A percentile compares a stretch with the other conserved stretches of the same genome.
These are phyloP conservation scores for Kodamaea fungicola DNA, from an alignment of 1,139 yeast genomes.

Conservation along the genomic window DNA sequence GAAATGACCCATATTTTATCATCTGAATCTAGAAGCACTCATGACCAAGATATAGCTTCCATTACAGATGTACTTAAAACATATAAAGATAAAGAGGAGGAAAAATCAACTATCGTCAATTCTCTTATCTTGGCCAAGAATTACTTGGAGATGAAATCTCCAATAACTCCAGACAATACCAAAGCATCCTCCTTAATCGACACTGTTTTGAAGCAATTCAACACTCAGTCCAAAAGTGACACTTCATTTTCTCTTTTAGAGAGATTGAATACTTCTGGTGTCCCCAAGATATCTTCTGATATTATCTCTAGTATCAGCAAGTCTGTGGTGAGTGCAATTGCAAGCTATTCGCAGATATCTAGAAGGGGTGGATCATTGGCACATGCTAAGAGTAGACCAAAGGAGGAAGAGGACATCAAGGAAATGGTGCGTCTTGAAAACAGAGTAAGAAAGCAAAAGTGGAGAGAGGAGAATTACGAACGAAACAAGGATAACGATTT, in stretches of 20 bases:
- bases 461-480: conserved; percentile 83
- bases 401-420: conserved; percentile 37
- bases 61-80: conserved; percentile 22
- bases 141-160: conserved; percentile 20
- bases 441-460: conserved; percentile 80
- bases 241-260: conserved; percentile 1
- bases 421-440: conserved; percentile 69
- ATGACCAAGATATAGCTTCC: conserved; percentile 13
- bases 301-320: conserved; percentile 28
- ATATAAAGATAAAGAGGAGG: conserved; percentile 23
- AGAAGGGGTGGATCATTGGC: conserved; percentile 12
- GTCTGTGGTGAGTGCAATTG: conserved; percentile 28
- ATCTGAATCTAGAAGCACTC: conserved; percentile 15
- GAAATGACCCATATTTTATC: conserved; percentile 43
- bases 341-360: conserved; percentile 22
- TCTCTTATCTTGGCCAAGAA: conserved; percentile 40
- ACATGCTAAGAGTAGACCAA: conserved; percentile 23
- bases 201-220: conserved; percentile 23
- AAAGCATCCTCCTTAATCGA: conserved; percentile 24
- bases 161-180: conserved; percentile 11
- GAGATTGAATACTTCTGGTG: background rate
- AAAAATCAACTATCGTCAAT: conserved; percentile 25
- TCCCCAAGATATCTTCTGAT: conserved; percentile 12
- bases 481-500: conserved; percentile 86
- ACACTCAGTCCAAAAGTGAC: conserved; percentile 6